Evolutionary conservation across 768 basidiomycete genomes (phyloP).

Genomic region (Daedalea quercina): DNA sequence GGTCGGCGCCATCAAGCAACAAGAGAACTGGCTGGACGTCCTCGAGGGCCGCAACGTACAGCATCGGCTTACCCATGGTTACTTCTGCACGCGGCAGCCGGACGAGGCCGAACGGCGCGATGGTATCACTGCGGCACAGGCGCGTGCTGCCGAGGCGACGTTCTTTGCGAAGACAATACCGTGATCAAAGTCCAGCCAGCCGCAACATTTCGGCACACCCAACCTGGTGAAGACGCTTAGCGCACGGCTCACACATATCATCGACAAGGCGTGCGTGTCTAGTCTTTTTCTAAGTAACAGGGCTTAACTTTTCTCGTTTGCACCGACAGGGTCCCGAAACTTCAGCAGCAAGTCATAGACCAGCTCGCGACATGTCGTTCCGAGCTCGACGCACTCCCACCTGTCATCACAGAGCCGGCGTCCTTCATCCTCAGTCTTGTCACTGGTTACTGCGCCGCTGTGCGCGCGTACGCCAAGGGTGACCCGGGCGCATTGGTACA

Average conservation of each 20-base stretch:
- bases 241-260: slow-evolving; percentile 33
- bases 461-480: slow-evolving; percentile 6
- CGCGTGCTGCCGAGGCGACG: slow-evolving; percentile 30
- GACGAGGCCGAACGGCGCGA: slow-evolving; percentile 48
- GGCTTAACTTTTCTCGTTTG: too few relatives aligned
- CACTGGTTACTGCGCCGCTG: slow-evolving; percentile 4
- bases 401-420: slow-evolving; percentile 10
- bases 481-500: slow-evolving; percentile 27
- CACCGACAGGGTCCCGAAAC: slow-evolving; percentile 9
- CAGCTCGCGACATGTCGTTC: slow-evolving; percentile 7
- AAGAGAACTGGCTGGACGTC: slow-evolving; percentile 37
- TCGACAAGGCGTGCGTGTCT: slow-evolving; percentile 11
- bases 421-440: slow-evolving; percentile 13
- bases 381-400: slow-evolving; percentile 11
- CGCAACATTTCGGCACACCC: slow-evolving; percentile 48
- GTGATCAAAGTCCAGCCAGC: slow-evolving; percentile 44
- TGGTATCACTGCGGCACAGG: slow-evolving; percentile 32
- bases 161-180: slow-evolving; percentile 48
- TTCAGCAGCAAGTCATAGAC: slow-evolving; percentile 5
- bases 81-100: slow-evolving; percentile 62
- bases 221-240: slow-evolving; percentile 50
- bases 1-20: slow-evolving; percentile 26
- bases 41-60: slow-evolving; percentile 41
- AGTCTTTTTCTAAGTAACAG: too few relatives aligned
- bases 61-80: slow-evolving; percentile 34